Conservation (phyloP, 2,329 filamentous ascomycete species). For the Zopfia rhizophila region DNA sequence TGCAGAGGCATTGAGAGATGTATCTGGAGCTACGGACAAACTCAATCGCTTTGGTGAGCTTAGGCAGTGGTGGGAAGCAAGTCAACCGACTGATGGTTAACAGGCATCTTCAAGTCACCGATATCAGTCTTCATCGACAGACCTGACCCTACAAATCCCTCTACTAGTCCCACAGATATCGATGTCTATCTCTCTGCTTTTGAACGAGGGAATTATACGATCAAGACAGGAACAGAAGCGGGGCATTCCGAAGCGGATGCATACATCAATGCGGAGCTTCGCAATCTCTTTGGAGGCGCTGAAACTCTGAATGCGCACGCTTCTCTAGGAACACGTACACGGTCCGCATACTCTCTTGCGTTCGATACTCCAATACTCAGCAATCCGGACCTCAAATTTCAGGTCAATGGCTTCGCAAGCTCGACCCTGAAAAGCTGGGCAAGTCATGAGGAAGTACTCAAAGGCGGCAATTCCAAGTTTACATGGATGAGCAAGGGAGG, state of each 20-base stretch:
- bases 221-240: conserved; percentile 94
- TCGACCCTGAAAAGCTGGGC: conserved; percentile 92
- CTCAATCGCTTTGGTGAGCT: conserved; percentile 80
- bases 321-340: conserved; percentile 86
- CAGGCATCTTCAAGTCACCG: conserved; percentile 87
- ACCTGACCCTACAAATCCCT: conserved; percentile 73
- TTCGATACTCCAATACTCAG: conserved; percentile 85
- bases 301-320: conserved; percentile 90
- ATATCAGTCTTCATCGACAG: conserved; percentile 86
- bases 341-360: conserved; percentile 88
- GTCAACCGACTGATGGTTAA: conserved; percentile 24
- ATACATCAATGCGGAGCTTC: conserved; percentile 85
- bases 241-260: conserved; percentile 95
- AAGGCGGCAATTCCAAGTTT: conserved; percentile 79
- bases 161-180: conserved; percentile 78
- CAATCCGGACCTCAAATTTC: conserved; percentile 82
- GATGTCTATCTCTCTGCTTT: conserved; percentile 81
- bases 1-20: conserved; percentile 75
- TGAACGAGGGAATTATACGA: conserved; percentile 83
- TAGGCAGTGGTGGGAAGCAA: conserved; percentile 6
- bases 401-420: conserved; percentile 83
- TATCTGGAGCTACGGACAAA: conserved; percentile 77
- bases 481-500: conserved; percentile 74
- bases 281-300: conserved; percentile 94
- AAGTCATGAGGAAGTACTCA: conserved; percentile 89